Percentiles rank a stretch among this genome's conserved stretches.
Evolutionary conservation across 2,329 filamentous ascomycete genomes (phyloP).

Genomic region (Colletotrichum euphorbiae): DNA sequence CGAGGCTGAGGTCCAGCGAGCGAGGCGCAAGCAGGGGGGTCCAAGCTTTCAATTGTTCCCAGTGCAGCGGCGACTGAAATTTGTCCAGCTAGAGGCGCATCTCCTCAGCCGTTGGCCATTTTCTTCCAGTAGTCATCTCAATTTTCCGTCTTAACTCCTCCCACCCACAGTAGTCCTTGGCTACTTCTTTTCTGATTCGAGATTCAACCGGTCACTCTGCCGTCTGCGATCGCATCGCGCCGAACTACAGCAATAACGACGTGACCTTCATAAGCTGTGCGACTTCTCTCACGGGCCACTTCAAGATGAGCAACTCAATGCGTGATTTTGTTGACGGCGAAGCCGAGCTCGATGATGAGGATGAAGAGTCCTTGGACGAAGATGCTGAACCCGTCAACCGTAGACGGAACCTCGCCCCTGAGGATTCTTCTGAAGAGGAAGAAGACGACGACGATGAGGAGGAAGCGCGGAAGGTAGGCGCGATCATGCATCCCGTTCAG

Average conservation of each 20-base stretch:
- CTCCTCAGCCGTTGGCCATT: constrained; percentile 10
- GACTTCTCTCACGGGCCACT: constrained; percentile 3
- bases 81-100: constrained; percentile 31
- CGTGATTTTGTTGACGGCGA: constrained; percentile 84
- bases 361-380: constrained; percentile 85
- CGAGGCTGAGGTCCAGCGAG: constrained; percentile 30
- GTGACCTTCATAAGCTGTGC: constrained; percentile 16
- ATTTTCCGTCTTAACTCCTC: background rate
- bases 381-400: constrained; percentile 69
- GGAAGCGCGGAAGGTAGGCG: constrained; percentile 77
- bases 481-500: constrained; percentile 13
- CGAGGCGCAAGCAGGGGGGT: constrained; percentile 30
- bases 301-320: constrained; percentile 70
- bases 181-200: background rate
- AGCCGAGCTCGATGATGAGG: constrained; percentile 87
- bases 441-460: constrained; percentile 94
- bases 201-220: background rate
- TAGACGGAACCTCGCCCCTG: constrained; percentile 61
- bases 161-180: background rate
- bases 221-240: constrained; percentile 11
- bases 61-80: constrained; percentile 32
- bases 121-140: background rate
- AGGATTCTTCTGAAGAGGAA: constrained; percentile 93
- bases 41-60: constrained; percentile 39
- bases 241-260: constrained; percentile 4